Evolutionary conservation across 441 rosid genomes (phyloP).

Genomic region (Corymbia calophylla): DNA sequence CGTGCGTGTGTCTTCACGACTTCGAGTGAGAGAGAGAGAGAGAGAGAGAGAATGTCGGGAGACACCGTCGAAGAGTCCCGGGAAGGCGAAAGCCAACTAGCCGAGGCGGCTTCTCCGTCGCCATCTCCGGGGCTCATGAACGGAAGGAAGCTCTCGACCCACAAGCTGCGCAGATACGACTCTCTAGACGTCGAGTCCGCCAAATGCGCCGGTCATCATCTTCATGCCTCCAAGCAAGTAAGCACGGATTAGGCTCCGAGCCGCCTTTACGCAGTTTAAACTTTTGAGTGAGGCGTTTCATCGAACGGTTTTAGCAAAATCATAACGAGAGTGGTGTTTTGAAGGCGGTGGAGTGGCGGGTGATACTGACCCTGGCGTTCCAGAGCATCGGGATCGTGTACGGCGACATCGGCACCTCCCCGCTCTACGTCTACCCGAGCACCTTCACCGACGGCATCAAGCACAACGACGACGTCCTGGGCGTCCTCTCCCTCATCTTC

Average conservation of each 20-base stretch:
- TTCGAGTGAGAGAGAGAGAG: not conserved
- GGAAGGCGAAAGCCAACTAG: not conserved
- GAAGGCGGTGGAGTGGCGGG: constrained; percentile 20
- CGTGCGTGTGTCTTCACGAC: not conserved
- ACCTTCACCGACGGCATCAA: constrained; percentile 26
- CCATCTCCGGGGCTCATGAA: not conserved
- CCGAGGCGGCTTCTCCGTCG: not conserved
- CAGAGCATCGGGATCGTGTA: constrained; percentile 52
- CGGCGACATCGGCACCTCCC: constrained; percentile 52
- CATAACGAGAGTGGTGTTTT: not conserved
- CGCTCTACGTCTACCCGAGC: constrained; percentile 32
- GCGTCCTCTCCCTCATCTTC: constrained; percentile 40
- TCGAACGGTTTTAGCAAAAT: not conserved
- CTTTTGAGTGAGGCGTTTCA: not conserved
- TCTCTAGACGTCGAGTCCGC: constrained; percentile 37
- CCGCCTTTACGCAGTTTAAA: not conserved
- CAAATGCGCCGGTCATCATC: not conserved
- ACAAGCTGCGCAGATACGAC: constrained; percentile 21
- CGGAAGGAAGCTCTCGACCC: constrained; percentile 12
- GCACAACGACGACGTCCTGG: constrained; percentile 36
- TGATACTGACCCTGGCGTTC: constrained; percentile 35
- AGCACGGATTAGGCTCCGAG: not conserved
- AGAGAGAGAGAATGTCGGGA: not conserved
- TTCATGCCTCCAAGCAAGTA: constrained; percentile 12
- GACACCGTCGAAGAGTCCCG: not conserved